phyloP scores from a whole-genome alignment of 2,329 filamentous ascomycete species.

The Phymatotrichopsis omnivora region DNA sequence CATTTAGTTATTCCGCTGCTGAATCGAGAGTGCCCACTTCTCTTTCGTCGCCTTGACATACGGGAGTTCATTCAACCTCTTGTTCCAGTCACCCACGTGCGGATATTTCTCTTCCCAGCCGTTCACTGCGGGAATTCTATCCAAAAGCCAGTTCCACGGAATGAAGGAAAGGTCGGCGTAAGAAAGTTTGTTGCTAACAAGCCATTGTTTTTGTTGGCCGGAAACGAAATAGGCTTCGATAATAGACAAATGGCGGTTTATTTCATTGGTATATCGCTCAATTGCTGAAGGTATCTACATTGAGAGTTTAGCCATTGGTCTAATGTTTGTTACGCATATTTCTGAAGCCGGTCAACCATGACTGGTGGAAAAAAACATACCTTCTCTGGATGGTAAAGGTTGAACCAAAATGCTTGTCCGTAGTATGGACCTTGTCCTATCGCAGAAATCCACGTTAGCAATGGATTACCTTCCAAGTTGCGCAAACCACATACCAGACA shows the following conservation, averaged over 20 bases:
- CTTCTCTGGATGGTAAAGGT: conserved; percentile 36
- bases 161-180: conserved; percentile 38
- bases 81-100: conserved; percentile 17
- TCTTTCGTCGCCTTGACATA: conserved; percentile 25
- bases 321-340: no score
- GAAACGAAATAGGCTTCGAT: conserved; percentile 37
- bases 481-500: conserved; percentile 19
- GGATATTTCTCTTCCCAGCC: conserved; percentile 11
- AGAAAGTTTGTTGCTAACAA: conserved; percentile 39
- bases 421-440: conserved; percentile 41
- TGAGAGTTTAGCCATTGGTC: no score
- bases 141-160: conserved; percentile 31
- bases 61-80: conserved; percentile 13
- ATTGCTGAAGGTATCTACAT: conserved; percentile 39
- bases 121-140: neutral
- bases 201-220: conserved; percentile 33
- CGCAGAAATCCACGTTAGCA: neutral
- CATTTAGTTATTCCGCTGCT: no score
- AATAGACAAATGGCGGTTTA: conserved; percentile 40
- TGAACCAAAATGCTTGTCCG: conserved; percentile 38
- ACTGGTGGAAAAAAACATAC: no score
- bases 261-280: conserved; percentile 41
- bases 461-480: neutral
- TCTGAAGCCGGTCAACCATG: no score
- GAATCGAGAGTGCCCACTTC: no score